phyloP scores from a whole-genome alignment of 306 rosid species.

The Psophocarpus tetragonolobus region DNA sequence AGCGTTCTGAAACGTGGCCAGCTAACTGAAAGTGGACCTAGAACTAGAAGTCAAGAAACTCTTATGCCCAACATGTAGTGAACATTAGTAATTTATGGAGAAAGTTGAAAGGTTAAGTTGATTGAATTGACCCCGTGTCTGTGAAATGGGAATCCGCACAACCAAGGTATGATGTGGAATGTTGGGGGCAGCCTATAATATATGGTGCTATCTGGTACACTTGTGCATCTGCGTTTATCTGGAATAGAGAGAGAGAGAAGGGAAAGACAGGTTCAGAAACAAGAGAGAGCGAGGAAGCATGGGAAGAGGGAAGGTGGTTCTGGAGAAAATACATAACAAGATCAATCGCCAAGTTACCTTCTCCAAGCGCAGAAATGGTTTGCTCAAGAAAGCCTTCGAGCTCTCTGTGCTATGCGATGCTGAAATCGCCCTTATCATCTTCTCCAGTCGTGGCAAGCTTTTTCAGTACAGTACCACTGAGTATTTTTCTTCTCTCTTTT shows the following conservation, averaged over 20 bases:
- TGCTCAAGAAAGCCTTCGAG: slow-evolving; percentile 81
- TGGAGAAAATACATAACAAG: slow-evolving; percentile 89
- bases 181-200: not conserved
- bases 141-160: slow-evolving; percentile 4
- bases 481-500: slow-evolving; percentile 26
- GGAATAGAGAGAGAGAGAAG: not conserved
- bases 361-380: slow-evolving; percentile 73
- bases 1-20: slow-evolving; percentile 31
- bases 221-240: not conserved
- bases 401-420: slow-evolving; percentile 80
- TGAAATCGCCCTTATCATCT: slow-evolving; percentile 72
- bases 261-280: not conserved
- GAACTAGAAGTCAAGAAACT: not conserved
- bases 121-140: slow-evolving; percentile 15
- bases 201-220: not conserved
- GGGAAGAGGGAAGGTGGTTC: slow-evolving; percentile 82
- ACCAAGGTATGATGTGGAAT: not conserved
- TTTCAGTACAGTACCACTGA: slow-evolving; percentile 68
- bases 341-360: slow-evolving; percentile 84
- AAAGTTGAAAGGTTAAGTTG: slow-evolving; percentile 22
- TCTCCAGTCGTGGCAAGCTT: slow-evolving; percentile 75
- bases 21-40: not conserved
- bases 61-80: not conserved
- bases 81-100: not conserved
- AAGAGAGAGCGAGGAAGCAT: not conserved